Conservation (phyloP, 768 basidiomycete genomes). For the Calocybe indica region DNA sequence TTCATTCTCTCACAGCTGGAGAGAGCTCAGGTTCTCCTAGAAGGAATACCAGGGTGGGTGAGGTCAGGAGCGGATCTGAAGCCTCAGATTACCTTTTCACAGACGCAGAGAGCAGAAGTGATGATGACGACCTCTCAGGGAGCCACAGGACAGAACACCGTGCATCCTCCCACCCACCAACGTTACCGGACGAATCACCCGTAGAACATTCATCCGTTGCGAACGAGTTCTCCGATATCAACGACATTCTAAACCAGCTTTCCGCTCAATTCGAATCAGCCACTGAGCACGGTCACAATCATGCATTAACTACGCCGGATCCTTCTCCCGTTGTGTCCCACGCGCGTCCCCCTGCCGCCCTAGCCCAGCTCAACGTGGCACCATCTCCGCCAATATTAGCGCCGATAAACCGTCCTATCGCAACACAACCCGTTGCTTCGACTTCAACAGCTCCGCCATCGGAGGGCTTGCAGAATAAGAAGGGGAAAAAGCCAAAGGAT, state of each 20-base stretch:
- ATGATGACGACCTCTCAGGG: slow-evolving; percentile 32
- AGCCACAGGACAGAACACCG: slow-evolving; percentile 22
- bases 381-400: slow-evolving; percentile 24
- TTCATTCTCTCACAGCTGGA: slow-evolving; percentile 69
- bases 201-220: slow-evolving; percentile 43
- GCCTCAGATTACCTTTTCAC: slow-evolving; percentile 53
- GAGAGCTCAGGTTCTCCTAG: slow-evolving; percentile 28
- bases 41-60: slow-evolving; percentile 25
- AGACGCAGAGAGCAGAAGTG: slow-evolving; percentile 39
- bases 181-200: slow-evolving; percentile 23
- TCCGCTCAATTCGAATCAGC: slow-evolving; percentile 63
- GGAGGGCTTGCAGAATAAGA: slow-evolving; percentile 23
- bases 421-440: slow-evolving; percentile 41
- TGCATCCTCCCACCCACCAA: slow-evolving; percentile 24
- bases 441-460: slow-evolving; percentile 35
- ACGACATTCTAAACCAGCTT: slow-evolving; percentile 71
- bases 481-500: slow-evolving; percentile 31
- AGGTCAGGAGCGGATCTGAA: slow-evolving; percentile 36
- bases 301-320: slow-evolving; percentile 37
- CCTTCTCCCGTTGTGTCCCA: slow-evolving; percentile 41
- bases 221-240: slow-evolving; percentile 64
- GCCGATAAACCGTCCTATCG: slow-evolving; percentile 27
- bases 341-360: neutral
- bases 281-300: slow-evolving; percentile 34
- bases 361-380: neutral